Percentiles rank a stretch among this genome's conserved stretches.
Conservation (phyloP, 306 rosid species). For the Quercus berberidifolia region DNA sequence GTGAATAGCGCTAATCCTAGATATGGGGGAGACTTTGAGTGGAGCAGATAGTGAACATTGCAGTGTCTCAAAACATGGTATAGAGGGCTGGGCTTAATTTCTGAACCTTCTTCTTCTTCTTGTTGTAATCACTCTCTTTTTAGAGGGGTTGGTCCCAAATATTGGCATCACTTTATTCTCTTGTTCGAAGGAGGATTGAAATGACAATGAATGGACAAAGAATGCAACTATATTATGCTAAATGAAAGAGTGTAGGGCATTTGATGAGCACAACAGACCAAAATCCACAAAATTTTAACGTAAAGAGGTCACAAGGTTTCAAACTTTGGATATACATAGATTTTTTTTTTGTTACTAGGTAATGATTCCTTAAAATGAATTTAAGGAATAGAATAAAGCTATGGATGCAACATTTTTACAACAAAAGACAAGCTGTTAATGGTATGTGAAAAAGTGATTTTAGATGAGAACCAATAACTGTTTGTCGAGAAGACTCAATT, state of each 20-base stretch:
- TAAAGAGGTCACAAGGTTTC: too few species aligned
- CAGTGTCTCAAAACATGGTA: not conserved
- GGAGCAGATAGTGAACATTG: slow-evolving; percentile 54
- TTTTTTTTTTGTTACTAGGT: too few species aligned
- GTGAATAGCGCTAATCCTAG: slow-evolving; percentile 46
- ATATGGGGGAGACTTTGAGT: slow-evolving; percentile 79
- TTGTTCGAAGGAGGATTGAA: not conserved
- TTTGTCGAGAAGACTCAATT: too few species aligned
- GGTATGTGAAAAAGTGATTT: too few species aligned
- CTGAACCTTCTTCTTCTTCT: not conserved
- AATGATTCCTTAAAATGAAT: too few species aligned
- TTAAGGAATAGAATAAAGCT: too few species aligned
- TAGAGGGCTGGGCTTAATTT: not conserved
- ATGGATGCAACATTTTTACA: too few species aligned
- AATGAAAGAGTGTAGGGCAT: not conserved
- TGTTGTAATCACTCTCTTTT: not conserved
- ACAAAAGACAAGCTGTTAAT: too few species aligned
- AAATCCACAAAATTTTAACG: too few species aligned
- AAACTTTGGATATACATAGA: too few species aligned
- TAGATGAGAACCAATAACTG: too few species aligned
- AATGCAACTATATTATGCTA: not conserved
- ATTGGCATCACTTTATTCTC: not conserved
- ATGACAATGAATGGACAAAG: not conserved
- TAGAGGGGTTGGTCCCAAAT: not conserved
- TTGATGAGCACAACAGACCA: too few species aligned